Conservation (phyloP, 768 basidiomycete genomes). For the Pleurotus citrinopileatus region DNA sequence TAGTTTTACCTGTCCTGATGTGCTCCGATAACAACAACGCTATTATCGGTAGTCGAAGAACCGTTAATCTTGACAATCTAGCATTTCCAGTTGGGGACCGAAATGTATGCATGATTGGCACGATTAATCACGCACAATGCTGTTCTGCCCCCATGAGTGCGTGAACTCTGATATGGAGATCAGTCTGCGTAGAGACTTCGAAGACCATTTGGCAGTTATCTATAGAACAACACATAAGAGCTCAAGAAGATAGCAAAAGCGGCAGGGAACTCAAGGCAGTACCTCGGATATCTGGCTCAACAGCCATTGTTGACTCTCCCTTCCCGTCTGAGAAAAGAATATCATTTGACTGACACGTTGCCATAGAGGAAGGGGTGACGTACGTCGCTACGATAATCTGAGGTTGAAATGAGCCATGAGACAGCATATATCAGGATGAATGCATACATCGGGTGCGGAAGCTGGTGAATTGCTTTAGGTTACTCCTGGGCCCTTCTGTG, state of each 20-base stretch:
- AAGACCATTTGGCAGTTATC: conserved; percentile 65
- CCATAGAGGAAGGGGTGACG: conserved; percentile 16
- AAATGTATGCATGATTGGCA: conserved; percentile 8
- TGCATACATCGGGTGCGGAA: conserved; percentile 72
- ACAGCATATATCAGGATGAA: conserved; percentile 8
- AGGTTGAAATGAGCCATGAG: conserved; percentile 11
- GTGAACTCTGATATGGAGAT: conserved; percentile 72
- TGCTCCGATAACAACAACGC: conserved; percentile 69
- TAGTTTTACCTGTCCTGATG: conserved; percentile 75
- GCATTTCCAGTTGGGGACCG: conserved; percentile 13
- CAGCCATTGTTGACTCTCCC: conserved; percentile 77
- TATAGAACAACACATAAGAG: conserved; percentile 22
- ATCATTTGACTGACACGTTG: conserved; percentile 20
- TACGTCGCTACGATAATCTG: conserved; percentile 78
- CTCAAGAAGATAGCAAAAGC: background rate
- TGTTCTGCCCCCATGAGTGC: conserved; percentile 86
- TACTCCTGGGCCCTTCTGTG: conserved; percentile 58
- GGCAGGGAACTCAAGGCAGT: conserved; percentile 7
- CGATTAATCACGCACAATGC: conserved; percentile 46
- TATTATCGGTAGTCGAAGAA: conserved; percentile 55
- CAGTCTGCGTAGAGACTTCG: conserved; percentile 46
- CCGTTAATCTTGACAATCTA: conserved; percentile 80
- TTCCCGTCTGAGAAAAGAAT: conserved; percentile 54
- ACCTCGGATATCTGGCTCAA: conserved; percentile 66
- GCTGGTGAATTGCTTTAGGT: conserved; percentile 64